Base-by-base conservation (phyloP, 192 early-diverging fungal genomes). In the Gryganskiella cystojenkinii region DNA sequence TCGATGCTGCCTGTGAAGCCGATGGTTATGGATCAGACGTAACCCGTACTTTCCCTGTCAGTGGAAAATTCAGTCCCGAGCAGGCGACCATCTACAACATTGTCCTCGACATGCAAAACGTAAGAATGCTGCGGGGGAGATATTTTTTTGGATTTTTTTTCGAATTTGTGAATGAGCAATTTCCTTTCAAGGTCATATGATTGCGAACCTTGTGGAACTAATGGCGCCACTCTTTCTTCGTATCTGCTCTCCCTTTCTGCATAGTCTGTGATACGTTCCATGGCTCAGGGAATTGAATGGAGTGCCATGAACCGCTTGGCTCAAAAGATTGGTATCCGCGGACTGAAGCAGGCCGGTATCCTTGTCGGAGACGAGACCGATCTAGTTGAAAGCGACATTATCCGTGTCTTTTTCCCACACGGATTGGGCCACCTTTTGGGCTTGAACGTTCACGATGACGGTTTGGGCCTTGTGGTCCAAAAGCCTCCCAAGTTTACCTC, bases 401-500 rank as follows among this genome's bases (percentile, higher is more conserved):
- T 90, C 24, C 92, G 90, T 6, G 83, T 90, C 69, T 95, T 96
- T 72, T 95, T 92, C 86, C 96, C 96, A 9, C 96, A 98, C 54
- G 96, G 96, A 19, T 79, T 94, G 19, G 96, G 96, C 13, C 96
- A 98, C 52, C 78, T 91, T 28, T 80, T 98, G 61, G 96, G 96
- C 52, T 81, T 98, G 33, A 94, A 98, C 79, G 94, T 95, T 0
- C 96, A 98, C 66, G 96, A 98, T 70, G 88, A 90, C 57, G 79
- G 67, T 84, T 89, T 65, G 86, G 96, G 55, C 88, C 92, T 83
- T 83, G 30, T 27, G 0, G 37, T 68, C 17, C 73, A 76, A 25
- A 58, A 44, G 8, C 73, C 73, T 6, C 47, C 42, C 9, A 51
- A 42, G 40, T 89, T 13, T 44, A 64, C 11, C 58, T 72, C 43